phyloP scores from a whole-genome alignment of 2,329 filamentous ascomycete species.

The Elsinoe australis region DNA sequence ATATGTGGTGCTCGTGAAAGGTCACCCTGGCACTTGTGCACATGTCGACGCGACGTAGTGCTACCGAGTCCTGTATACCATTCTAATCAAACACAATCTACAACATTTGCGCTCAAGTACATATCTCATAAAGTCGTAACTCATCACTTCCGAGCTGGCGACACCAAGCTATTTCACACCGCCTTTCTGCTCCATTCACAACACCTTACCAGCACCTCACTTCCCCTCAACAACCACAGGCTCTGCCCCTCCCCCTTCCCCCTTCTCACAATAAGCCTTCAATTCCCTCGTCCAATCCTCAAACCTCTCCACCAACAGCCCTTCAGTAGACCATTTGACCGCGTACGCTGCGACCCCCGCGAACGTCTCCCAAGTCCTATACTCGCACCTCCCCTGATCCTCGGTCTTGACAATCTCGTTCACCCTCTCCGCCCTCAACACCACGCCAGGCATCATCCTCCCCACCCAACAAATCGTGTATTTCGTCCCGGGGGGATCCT shows the following conservation, averaged over 20 bases:
- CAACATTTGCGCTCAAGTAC: too few relatives aligned
- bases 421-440: slow-evolving; percentile 40
- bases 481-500: slow-evolving; percentile 14
- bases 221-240: not conserved
- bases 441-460: slow-evolving; percentile 25
- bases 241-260: slow-evolving; percentile 18
- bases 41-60: too few relatives aligned
- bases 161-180: too few relatives aligned
- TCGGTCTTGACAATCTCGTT: slow-evolving; percentile 41
- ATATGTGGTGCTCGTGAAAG: too few relatives aligned
- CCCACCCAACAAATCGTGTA: slow-evolving; percentile 25
- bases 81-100: too few relatives aligned
- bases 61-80: too few relatives aligned
- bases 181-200: not conserved
- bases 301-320: slow-evolving; percentile 33
- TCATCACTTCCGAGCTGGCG: too few relatives aligned
- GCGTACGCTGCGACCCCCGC: slow-evolving; percentile 36
- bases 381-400: slow-evolving; percentile 29
- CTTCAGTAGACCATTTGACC: slow-evolving; percentile 38
- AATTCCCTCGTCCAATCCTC: slow-evolving; percentile 36
- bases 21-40: too few relatives aligned
- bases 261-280: slow-evolving; percentile 35
- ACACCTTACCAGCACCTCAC: not conserved
- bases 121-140: too few relatives aligned
- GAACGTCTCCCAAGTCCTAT: slow-evolving; percentile 41